Percentiles rank a stretch among this genome's conserved stretches.
Evolutionary conservation across 2,329 filamentous ascomycete genomes (phyloP).

Genomic region (Paraconiothyrium sp.): DNA sequence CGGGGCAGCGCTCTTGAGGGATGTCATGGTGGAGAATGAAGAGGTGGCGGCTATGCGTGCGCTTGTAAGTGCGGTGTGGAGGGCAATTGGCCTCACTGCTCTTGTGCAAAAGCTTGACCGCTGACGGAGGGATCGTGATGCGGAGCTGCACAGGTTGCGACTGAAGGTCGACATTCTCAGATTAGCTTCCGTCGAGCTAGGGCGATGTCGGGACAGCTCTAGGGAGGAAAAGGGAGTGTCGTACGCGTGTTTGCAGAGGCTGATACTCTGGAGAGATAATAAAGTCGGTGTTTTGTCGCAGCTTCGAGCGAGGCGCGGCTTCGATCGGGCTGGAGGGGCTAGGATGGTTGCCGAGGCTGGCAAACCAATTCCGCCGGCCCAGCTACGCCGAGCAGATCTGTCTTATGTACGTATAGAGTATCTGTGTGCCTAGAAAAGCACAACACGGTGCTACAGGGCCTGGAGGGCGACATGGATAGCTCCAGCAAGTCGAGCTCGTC

Average conservation of each 20-base stretch:
- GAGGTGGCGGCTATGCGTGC: slow-evolving; percentile 35
- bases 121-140: slow-evolving; percentile 49
- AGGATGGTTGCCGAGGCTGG: slow-evolving; percentile 5
- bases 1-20: slow-evolving; percentile 47
- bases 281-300: slow-evolving; percentile 23
- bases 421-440: background rate
- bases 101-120: slow-evolving; percentile 44
- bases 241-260: slow-evolving; percentile 38
- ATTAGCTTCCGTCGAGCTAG: slow-evolving; percentile 48
- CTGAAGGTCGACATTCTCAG: slow-evolving; percentile 53
- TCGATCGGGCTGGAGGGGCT: no score
- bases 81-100: slow-evolving; percentile 50
- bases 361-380: slow-evolving; percentile 20
- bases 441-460: background rate
- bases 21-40: slow-evolving; percentile 50
- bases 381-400: slow-evolving; percentile 1
- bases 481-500: slow-evolving; percentile 4
- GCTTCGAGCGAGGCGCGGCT: background rate
- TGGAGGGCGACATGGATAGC: slow-evolving; percentile 1
- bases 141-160: slow-evolving; percentile 52
- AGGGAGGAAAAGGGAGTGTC: slow-evolving; percentile 43
- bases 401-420: background rate
- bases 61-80: slow-evolving; percentile 35
- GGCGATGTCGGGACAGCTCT: slow-evolving; percentile 44
- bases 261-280: slow-evolving; percentile 34